Conservation (phyloP, 306 rosid genomes). For the Alnus rubra region DNA sequence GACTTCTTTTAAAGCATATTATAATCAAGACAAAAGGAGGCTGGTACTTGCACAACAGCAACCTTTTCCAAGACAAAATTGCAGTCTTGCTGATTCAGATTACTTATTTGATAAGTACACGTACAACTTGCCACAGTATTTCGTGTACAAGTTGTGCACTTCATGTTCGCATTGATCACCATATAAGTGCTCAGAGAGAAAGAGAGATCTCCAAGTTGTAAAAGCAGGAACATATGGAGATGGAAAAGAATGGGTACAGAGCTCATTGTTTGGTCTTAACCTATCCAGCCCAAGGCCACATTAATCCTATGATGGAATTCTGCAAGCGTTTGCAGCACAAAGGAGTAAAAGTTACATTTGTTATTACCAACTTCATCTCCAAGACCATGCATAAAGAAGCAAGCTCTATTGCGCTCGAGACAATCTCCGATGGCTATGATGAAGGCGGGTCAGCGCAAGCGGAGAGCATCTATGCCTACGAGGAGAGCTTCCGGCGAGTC, state of each 20-base stretch:
- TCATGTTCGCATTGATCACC: too few relatives aligned
- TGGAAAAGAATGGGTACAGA: background rate
- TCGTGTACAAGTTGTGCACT: too few relatives aligned
- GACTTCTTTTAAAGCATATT: too few relatives aligned
- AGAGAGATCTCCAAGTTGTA: conserved; percentile 16
- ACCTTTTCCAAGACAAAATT: too few relatives aligned
- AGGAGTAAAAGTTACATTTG: conserved; percentile 44
- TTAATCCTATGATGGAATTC: conserved; percentile 56
- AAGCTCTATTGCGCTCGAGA: conserved; percentile 37
- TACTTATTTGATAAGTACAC: too few relatives aligned
- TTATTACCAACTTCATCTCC: conserved; percentile 49
- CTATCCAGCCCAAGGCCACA: conserved; percentile 58
- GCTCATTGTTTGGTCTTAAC: conserved; percentile 42
- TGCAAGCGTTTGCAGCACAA: conserved; percentile 36
- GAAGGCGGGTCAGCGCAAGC: conserved; percentile 48
- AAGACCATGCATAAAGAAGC: conserved; percentile 36
- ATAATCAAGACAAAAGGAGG: too few relatives aligned
- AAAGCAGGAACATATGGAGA: background rate
- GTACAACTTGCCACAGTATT: too few relatives aligned
- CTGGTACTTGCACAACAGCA: too few relatives aligned
- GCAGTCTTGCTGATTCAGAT: too few relatives aligned
- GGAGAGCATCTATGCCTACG: conserved; percentile 31
- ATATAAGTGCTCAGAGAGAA: too few relatives aligned
- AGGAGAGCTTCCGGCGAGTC: conserved; percentile 27
- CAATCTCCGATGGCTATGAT: conserved; percentile 71